Conservation (phyloP, 2,329 filamentous ascomycete genomes). For the Pseudocercospora fijiensis region DNA sequence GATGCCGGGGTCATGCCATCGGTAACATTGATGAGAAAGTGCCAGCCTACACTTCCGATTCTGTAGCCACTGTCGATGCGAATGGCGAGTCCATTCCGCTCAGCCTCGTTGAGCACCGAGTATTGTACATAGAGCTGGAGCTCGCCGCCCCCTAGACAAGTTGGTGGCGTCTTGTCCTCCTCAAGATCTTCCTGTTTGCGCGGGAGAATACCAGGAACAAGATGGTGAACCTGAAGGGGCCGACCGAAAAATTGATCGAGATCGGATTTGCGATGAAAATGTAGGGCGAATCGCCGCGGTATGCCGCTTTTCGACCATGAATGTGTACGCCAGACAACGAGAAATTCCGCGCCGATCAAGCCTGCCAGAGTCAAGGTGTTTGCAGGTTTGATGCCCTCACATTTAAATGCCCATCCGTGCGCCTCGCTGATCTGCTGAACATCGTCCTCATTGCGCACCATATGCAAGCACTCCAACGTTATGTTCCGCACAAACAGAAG, state of each 20-base stretch:
- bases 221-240: constrained; percentile 61
- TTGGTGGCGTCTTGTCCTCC: constrained; percentile 47
- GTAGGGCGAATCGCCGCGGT: constrained; percentile 29
- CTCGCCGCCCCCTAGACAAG: constrained; percentile 45
- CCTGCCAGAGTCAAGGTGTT: constrained; percentile 2
- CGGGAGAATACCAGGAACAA: constrained; percentile 66
- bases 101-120: constrained; percentile 42
- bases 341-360: neutral
- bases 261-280: constrained; percentile 70
- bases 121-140: constrained; percentile 58
- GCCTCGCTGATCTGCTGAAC: neutral
- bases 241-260: constrained; percentile 63
- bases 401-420: neutral
- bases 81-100: constrained; percentile 12
- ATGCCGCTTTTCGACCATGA: neutral
- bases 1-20: neutral
- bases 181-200: constrained; percentile 63
- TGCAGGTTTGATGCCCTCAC: neutral
- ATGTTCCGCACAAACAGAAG: neutral
- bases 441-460: neutral
- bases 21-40: constrained; percentile 7
- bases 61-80: constrained; percentile 7
- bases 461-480: constrained; percentile 1
- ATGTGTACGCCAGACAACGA: neutral
- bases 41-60: neutral